Percentiles rank a stretch among this genome's conserved stretches.
Evolutionary conservation across 495 filamentous ascomycete species (phyloP).

Genomic region (Talaromyces wortmannii): DNA sequence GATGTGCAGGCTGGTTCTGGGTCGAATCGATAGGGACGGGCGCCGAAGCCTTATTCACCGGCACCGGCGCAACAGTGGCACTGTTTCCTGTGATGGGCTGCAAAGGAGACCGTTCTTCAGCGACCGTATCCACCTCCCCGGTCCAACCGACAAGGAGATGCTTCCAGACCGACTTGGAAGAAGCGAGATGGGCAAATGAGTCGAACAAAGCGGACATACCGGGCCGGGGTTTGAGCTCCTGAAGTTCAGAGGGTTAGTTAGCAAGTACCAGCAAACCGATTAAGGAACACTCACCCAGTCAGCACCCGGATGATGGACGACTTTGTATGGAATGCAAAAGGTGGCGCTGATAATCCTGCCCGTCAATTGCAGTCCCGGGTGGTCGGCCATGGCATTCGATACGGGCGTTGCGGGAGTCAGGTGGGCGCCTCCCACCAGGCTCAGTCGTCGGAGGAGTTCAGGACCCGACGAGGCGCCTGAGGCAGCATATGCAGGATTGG

Average conservation of each 20-base stretch:
- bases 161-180: constrained; percentile 68
- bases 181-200: constrained; percentile 76
- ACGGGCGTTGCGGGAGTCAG: constrained; percentile 38
- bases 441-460: constrained; percentile 60
- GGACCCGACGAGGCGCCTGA: constrained; percentile 47
- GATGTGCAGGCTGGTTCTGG: constrained; percentile 42
- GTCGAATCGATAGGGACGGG: constrained; percentile 64
- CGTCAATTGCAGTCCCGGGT: constrained; percentile 64
- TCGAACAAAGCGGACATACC: constrained; percentile 88
- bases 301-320: constrained; percentile 57
- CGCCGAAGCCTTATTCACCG: constrained; percentile 57
- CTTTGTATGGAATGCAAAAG: constrained; percentile 74
- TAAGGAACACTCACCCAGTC: constrained; percentile 58
- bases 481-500: constrained; percentile 34
- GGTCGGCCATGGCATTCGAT: constrained; percentile 50
- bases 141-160: constrained; percentile 91
- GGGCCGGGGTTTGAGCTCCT: constrained; percentile 68
- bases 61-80: constrained; percentile 9
- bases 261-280: background rate
- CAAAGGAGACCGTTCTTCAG: constrained; percentile 22
- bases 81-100: constrained; percentile 27
- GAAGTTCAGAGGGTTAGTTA: background rate
- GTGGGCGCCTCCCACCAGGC: constrained; percentile 33
- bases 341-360: constrained; percentile 83
- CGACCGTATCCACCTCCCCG: constrained; percentile 65